Base-by-base conservation (phyloP, 495 filamentous ascomycete species). In the Articulospora tetracladia region DNA sequence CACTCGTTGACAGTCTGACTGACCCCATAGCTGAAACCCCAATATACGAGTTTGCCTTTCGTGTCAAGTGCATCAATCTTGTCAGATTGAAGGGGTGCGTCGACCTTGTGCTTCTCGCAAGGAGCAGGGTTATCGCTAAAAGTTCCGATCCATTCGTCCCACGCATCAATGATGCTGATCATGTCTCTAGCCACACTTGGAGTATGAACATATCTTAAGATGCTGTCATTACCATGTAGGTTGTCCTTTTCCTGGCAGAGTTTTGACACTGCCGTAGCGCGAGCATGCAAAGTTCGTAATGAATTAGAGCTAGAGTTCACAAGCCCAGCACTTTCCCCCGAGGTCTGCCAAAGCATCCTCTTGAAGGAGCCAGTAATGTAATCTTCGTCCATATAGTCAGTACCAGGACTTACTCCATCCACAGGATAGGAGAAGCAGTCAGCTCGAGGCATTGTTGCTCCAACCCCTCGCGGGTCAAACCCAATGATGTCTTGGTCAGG, bases 21-120 rank as follows among this genome's bases (percentile, higher is more conserved):
- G 54, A 66, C 63, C 2, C 87, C 87, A 63, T 90, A 90, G n/a
- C 82, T 86, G 17, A 87, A 79, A 11, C 87, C 81, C 75, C 86
- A 87, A 50, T 83, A 87, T 6, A 82, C 75, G 20, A 88, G 70
- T 22, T 73, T 73, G 3, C 59, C 59, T 55, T 63, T 62, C n/a
- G 62, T 66, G 27, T 55, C 41, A 12, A 51, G 61, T 39, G 10
- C 3, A 60, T 41, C 41, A 8, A 17, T 11, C 1, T 39, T 7
- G 4, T 20, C n/a, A n/a, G 12, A n/a, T 24, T 36, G n/a, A 1
- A 10, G 19, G 12, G 32, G 22, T 11, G 26, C 44, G 41, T 41
- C 39, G 7, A 36, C 25, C n/a, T 39, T 6, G 10, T 24, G 24
- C 10, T 54, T 49, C 17, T 20, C 49, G 4, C 15, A n/a, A 11